Conservation (phyloP, 116 monocot genomes). For the Iris pallida region DNA sequence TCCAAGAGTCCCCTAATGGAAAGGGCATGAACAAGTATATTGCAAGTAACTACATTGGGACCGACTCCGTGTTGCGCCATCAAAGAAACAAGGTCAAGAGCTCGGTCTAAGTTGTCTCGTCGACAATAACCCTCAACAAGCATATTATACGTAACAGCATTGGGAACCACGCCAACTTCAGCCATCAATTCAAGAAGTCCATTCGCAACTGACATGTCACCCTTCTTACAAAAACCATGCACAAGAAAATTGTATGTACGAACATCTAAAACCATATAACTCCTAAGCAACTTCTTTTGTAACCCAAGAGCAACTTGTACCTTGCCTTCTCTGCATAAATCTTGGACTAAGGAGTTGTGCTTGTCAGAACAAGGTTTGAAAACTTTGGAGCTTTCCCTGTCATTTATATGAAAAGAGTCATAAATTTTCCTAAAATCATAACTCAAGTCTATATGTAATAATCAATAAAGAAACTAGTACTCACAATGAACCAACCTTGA, state of each 20-base stretch:
- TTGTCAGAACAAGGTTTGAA: conserved; percentile 12
- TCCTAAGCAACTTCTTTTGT: conserved; percentile 19
- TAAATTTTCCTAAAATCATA: background rate
- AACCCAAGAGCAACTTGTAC: conserved; percentile 42
- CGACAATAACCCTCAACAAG: conserved; percentile 51
- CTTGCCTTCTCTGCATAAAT: conserved; percentile 43
- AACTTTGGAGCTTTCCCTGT: conserved; percentile 48
- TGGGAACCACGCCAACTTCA: conserved; percentile 36
- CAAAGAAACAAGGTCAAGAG: conserved; percentile 51
- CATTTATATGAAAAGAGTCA: conserved; percentile 13
- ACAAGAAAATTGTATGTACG: conserved; percentile 50
- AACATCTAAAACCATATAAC: conserved; percentile 26
- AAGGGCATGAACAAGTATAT: conserved; percentile 53
- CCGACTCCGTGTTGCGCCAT: conserved; percentile 49
- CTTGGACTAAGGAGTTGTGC: conserved; percentile 35
- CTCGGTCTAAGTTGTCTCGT: conserved; percentile 36
- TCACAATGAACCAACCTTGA: conserved; percentile 33
- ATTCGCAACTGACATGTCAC: conserved; percentile 40
- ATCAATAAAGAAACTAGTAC: background rate
- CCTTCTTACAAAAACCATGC: conserved; percentile 56
- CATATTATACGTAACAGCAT: conserved; percentile 56
- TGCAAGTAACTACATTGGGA: conserved; percentile 51
- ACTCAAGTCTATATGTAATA: background rate
- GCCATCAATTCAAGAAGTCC: conserved; percentile 50
- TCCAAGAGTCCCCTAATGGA: conserved; percentile 46